A percentile compares a stretch with the other conserved stretches of the same genome.
Conservation (phyloP, 2,329 filamentous ascomycete species). For the Esteya vermicola region DNA sequence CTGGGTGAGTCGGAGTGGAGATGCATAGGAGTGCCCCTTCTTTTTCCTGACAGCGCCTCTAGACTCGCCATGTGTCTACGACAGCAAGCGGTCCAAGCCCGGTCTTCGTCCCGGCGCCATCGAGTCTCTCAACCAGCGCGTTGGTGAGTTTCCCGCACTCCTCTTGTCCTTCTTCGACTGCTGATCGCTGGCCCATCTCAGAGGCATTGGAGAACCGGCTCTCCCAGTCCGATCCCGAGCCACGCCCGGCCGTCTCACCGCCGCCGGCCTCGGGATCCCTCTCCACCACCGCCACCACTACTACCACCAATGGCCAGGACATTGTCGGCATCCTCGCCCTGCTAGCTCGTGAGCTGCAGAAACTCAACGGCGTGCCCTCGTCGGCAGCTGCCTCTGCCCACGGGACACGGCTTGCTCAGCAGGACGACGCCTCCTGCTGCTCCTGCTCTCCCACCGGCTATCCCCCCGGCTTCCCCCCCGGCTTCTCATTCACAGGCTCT, state of each 20-base stretch:
- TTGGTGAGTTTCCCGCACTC: constrained; percentile 4
- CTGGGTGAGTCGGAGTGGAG: constrained; percentile 5
- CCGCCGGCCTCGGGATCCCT: not conserved
- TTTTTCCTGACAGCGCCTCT: not conserved
- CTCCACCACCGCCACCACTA: not conserved
- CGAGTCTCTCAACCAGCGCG: constrained; percentile 8
- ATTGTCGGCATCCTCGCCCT: constrained; percentile 4
- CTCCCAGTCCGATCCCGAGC: too few species aligned
- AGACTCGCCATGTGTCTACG: constrained; percentile 5
- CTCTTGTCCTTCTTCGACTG: too few species aligned
- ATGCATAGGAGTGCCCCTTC: too few species aligned
- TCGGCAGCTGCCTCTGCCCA: not conserved
- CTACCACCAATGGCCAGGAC: not conserved
- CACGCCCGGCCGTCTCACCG: too few species aligned
- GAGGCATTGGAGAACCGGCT: constrained; percentile 7
- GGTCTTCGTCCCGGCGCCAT: constrained; percentile 10
- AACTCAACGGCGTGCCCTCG: not conserved
- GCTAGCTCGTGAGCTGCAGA: constrained; percentile 7
- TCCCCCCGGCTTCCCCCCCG: too few species aligned
- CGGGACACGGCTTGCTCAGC: too few species aligned
- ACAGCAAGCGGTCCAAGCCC: constrained; percentile 8
- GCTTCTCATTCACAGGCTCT: too few species aligned
- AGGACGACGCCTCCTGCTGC: too few species aligned
- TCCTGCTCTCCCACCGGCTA: too few species aligned
- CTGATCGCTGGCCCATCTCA: too few species aligned